A percentile compares a stretch with the other conserved stretches of the same genome.
Conservation (phyloP, 495 filamentous ascomycete species). For the Xylaria scruposa region DNA sequence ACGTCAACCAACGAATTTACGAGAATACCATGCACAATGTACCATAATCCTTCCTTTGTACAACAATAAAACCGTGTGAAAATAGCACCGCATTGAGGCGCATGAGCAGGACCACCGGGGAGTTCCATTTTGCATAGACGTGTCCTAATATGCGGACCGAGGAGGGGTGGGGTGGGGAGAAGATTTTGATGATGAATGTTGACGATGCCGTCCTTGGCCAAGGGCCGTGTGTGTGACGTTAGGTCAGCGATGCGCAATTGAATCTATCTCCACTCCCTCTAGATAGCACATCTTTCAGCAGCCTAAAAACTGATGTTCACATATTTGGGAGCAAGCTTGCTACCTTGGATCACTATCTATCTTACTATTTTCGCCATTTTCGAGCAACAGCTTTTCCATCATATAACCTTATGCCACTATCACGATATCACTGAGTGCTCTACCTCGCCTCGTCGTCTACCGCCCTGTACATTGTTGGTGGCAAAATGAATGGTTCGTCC, state of each 20-base stretch:
- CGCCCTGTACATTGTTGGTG: too few species aligned
- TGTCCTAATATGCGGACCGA: not conserved
- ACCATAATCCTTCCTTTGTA: conserved; percentile 45
- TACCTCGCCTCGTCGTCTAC: not conserved
- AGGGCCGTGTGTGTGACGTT: not conserved
- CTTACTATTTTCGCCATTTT: not conserved
- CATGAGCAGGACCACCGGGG: not conserved
- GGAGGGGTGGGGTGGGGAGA: not conserved
- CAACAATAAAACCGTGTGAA: conserved; percentile 41
- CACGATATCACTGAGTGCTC: not conserved
- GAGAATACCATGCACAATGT: conserved; percentile 34
- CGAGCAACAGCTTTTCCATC: not conserved
- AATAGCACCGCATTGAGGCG: conserved; percentile 30
- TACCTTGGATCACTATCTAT: not conserved
- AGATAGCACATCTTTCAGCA: not conserved
- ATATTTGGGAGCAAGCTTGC: not conserved
- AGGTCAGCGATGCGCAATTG: not conserved
- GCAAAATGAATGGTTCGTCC: not conserved
- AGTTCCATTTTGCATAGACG: conserved; percentile 20
- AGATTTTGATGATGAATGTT: not conserved
- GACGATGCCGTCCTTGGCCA: not conserved
- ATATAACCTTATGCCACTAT: not conserved
- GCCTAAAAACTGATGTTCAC: not conserved
- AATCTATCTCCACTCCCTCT: conserved; percentile 14
- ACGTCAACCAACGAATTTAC: conserved; percentile 37